Evolutionary conservation across 2,329 filamentous ascomycete species (phyloP).

Genomic region (Alternaria brassicae): DNA sequence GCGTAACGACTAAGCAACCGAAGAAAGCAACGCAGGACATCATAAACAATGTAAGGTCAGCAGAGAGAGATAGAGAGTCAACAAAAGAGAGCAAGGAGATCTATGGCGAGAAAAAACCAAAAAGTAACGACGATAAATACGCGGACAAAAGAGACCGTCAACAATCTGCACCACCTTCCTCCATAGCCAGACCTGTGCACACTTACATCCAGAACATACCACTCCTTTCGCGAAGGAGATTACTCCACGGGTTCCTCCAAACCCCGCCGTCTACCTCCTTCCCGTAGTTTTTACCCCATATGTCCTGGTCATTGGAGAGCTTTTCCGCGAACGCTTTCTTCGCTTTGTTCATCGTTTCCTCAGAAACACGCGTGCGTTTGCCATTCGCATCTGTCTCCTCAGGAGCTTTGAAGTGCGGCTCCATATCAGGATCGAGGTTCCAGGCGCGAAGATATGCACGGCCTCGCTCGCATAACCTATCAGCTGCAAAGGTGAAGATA

Average conservation of each 20-base stretch:
- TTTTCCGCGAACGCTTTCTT: too few species aligned
- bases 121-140: too few species aligned
- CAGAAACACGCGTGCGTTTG: too few species aligned
- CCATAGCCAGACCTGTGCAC: neutral
- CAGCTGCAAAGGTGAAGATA: too few species aligned
- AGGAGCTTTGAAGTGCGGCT: too few species aligned
- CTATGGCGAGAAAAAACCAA: neutral
- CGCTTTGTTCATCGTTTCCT: too few species aligned
- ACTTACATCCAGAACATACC: slow-evolving; percentile 37
- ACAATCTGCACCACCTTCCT: neutral
- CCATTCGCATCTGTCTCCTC: neutral
- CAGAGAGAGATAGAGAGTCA: neutral
- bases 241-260: slow-evolving; percentile 30
- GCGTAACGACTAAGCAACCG: neutral
- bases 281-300: too few species aligned
- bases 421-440: too few species aligned
- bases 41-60: neutral
- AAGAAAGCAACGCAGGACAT: neutral
- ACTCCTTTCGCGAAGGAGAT: slow-evolving; percentile 16
- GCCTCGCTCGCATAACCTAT: slow-evolving; percentile 45
- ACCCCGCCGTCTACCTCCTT: too few species aligned
- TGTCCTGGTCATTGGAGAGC: too few species aligned
- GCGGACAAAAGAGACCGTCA: neutral
- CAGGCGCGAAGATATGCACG: slow-evolving; percentile 27
- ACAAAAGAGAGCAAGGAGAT: neutral